Percentiles rank a stretch among this genome's conserved stretches.
Conservation (phyloP, 2,329 filamentous ascomycete species). For the Ceratocystis variospora region DNA sequence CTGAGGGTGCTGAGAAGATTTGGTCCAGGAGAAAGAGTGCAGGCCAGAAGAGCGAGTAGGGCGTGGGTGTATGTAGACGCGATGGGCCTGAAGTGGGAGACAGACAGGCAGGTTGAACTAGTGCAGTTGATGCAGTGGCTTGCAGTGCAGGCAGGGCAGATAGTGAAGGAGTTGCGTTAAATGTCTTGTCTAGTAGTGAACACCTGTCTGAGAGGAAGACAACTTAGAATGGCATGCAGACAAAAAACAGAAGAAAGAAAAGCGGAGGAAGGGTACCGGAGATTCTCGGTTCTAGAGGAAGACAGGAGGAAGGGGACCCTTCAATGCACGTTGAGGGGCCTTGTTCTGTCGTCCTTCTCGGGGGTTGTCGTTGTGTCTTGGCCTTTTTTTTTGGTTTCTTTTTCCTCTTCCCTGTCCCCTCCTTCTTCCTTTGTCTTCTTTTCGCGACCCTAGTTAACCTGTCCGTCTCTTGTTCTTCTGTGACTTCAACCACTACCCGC, state of each 20-base stretch:
- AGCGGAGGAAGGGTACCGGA: not conserved
- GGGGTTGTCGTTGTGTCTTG: too few relatives aligned
- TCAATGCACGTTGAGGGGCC: too few relatives aligned
- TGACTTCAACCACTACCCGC: too few relatives aligned
- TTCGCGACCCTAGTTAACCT: too few relatives aligned
- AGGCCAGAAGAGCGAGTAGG: not conserved
- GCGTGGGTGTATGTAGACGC: not conserved
- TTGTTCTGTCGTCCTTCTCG: too few relatives aligned
- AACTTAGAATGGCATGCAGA: too few relatives aligned
- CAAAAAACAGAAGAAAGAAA: not conserved
- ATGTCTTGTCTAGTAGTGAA: slow-evolving; percentile 1
- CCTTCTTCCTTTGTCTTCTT: too few relatives aligned
- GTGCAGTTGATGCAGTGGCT: not conserved
- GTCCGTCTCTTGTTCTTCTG: too few relatives aligned
- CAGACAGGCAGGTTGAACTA: not conserved
- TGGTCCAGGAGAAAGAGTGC: not conserved
- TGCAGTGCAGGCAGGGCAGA: not conserved
- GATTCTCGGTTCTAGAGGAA: not conserved
- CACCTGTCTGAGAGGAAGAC: not conserved
- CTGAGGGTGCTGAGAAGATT: not conserved
- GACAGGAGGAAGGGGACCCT: not conserved
- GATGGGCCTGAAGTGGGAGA: not conserved
- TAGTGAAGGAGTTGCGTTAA: not conserved
- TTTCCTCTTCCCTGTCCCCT: too few relatives aligned
- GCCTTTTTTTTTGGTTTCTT: too few relatives aligned